Conservation (phyloP, 345 rosid species). For the Ailanthus altissimus region DNA sequence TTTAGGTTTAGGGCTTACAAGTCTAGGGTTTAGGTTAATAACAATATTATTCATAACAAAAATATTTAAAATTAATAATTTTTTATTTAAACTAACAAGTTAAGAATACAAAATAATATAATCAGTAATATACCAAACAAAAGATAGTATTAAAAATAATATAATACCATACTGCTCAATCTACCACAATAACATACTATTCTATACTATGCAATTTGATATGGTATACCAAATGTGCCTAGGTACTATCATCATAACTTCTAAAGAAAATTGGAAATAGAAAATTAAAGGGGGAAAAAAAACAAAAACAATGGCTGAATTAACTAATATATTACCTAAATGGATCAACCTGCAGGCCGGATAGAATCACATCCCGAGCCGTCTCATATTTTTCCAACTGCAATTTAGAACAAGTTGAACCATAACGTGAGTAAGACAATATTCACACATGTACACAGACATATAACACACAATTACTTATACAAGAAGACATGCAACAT, state of each 20-base stretch:
- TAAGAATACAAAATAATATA: no score
- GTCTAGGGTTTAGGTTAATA: no score
- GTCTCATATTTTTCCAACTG: conserved; percentile 89
- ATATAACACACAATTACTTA: background rate
- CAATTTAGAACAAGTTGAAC: conserved; percentile 21
- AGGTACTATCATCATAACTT: conserved; percentile 1
- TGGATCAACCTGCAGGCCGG: conserved; percentile 93
- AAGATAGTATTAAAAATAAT: no score
- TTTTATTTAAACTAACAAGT: no score
- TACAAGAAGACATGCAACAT: background rate
- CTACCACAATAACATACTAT: no score
- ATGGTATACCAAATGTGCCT: no score
- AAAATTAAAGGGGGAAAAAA: background rate
- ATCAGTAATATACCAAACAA: no score
- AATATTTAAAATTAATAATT: no score
- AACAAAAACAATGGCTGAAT: conserved; percentile 6
- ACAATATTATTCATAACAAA: no score
- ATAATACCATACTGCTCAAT: no score
- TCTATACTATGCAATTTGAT: no score
- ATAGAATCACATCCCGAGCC: conserved; percentile 71
- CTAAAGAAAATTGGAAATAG: background rate
- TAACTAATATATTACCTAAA: conserved; percentile 52
- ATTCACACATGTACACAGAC: background rate
- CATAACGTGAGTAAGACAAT: conserved; percentile 6
- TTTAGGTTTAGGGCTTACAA: no score